Evolutionary conservation across 2,329 filamentous ascomycete genomes (phyloP).

Genomic region (Rachicladosporium sp.): DNA sequence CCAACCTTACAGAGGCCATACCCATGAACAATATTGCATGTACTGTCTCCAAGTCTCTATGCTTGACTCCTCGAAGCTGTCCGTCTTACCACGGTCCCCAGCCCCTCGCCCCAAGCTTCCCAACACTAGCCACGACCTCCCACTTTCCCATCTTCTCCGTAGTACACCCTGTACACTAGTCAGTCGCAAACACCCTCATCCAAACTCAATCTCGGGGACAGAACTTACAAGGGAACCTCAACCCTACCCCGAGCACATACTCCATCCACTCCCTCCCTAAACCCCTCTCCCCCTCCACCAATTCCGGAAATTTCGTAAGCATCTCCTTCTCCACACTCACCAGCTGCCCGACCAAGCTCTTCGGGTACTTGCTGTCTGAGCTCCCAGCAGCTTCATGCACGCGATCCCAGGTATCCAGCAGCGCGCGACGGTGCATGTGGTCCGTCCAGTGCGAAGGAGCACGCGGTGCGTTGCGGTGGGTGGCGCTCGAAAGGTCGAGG

Average conservation of each 20-base stretch:
- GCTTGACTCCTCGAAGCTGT: too few species aligned
- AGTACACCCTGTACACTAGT: slow-evolving; percentile 6
- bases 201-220: too few species aligned
- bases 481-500: slow-evolving; percentile 13
- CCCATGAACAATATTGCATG: too few species aligned
- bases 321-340: slow-evolving; percentile 12
- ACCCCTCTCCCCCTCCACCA: slow-evolving; percentile 11
- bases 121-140: slow-evolving; percentile 14
- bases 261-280: slow-evolving; percentile 16
- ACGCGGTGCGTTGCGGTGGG: slow-evolving; percentile 11
- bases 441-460: slow-evolving; percentile 16
- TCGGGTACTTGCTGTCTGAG: slow-evolving; percentile 7
- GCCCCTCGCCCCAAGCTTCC: slow-evolving; percentile 9
- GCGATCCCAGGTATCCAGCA: slow-evolving; percentile 15
- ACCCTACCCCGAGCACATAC: slow-evolving; percentile 14
- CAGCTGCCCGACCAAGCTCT: slow-evolving; percentile 9
- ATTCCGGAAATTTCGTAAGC: slow-evolving; percentile 13
- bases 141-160: slow-evolving; percentile 15
- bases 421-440: slow-evolving; percentile 10
- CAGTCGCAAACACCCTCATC: too few species aligned
- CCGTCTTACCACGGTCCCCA: slow-evolving; percentile 19
- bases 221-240: slow-evolving; percentile 11
- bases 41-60: too few species aligned
- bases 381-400: slow-evolving; percentile 9
- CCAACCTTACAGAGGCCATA: too few species aligned